Evolutionary conservation across 176 grass and related monocot species (phyloP), one percentile per base, ranked within the genome.

Genomic region (Eremochloa ophiuroides): DNA sequence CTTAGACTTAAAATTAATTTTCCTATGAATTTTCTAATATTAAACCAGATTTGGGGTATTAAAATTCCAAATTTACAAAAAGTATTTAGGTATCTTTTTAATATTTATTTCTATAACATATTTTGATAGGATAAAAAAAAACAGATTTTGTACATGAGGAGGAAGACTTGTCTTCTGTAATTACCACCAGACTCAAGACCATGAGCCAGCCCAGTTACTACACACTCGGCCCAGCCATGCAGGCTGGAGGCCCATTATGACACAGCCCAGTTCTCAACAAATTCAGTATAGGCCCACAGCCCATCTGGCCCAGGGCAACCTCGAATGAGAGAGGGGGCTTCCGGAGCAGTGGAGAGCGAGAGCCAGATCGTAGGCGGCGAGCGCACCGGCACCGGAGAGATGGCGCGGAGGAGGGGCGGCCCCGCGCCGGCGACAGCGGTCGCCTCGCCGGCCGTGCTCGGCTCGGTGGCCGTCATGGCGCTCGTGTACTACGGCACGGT

Each of bases 401-500:
- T 89, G 86, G 75, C 78, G 77, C 81, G 82, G 78, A 86, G 80
- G 85, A 87, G 76, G 85, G 90, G 75, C 48, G 50, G 66, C 48
- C 69, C 72, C 55, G 75, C 80, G 74, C 69, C 55, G 55, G 73
- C 50, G 34, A 42, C 51, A 68, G 51, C 82, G 26, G 60, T 77
- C 82, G 66, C 70, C 43, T 89, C 69, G 53, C 88, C 79, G 15
- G 90, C 90, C 2, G 73, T 94, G 17, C 65, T 91, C 22, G 74
- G 59, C 28, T 76, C 88, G 77, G 38, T 91, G 1, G 22, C 69
- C 22, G 27, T 86, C 73, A 83, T 90, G 62, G 85, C 64, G 23
- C 86, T 88, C n/a, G 96, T 74, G 22, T 99, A 90, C 70, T 95
- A 91, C 85, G 31, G 73, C 41, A 91, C 93, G 67, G 86, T 99